Conservation (phyloP, 2,329 filamentous ascomycete genomes). For the Paraphoma chrysanthemicola region DNA sequence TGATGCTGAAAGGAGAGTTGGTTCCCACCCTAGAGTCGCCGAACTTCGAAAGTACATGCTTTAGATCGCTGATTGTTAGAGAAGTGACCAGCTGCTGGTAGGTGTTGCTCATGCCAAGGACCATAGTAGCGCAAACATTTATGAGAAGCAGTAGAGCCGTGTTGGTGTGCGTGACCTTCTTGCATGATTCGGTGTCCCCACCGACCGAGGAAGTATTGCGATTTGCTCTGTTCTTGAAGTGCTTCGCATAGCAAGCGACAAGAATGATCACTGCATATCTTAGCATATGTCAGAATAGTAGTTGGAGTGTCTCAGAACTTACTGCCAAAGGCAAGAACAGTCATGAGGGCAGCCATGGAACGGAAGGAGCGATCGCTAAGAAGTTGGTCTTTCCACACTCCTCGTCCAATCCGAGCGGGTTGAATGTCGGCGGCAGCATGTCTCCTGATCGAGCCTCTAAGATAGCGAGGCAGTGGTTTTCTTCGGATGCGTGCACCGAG, state of each 20-base stretch:
- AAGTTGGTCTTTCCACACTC: conserved; percentile 39
- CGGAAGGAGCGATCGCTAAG: conserved; percentile 37
- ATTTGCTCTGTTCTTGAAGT: conserved; percentile 22
- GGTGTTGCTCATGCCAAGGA: conserved; percentile 42
- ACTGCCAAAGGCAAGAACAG: conserved; percentile 16
- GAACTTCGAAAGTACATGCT: conserved; percentile 32
- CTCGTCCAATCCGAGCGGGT: conserved; percentile 28
- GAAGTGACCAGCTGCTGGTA: conserved; percentile 42
- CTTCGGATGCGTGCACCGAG: conserved; percentile 22
- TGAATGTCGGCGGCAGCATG: conserved; percentile 31
- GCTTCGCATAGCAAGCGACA: conserved; percentile 16
- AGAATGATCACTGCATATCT: conserved; percentile 19
- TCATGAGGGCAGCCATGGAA: conserved; percentile 33
- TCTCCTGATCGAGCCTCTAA: conserved; percentile 18
- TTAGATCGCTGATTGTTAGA: conserved; percentile 31
- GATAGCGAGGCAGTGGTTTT: conserved; percentile 23
- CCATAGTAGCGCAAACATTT: conserved; percentile 40
- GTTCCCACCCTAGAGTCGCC: conserved; percentile 41
- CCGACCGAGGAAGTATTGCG: conserved; percentile 31
- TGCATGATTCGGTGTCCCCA: conserved; percentile 22
- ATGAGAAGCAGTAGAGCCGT: conserved; percentile 33
- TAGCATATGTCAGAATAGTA: background rate
- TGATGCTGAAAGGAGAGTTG: conserved; percentile 42
- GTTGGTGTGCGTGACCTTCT: conserved; percentile 26
- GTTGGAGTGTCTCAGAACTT: background rate